Base-by-base conservation (phyloP, 2,329 filamentous ascomycete species). In the Colletotrichum musae region DNA sequence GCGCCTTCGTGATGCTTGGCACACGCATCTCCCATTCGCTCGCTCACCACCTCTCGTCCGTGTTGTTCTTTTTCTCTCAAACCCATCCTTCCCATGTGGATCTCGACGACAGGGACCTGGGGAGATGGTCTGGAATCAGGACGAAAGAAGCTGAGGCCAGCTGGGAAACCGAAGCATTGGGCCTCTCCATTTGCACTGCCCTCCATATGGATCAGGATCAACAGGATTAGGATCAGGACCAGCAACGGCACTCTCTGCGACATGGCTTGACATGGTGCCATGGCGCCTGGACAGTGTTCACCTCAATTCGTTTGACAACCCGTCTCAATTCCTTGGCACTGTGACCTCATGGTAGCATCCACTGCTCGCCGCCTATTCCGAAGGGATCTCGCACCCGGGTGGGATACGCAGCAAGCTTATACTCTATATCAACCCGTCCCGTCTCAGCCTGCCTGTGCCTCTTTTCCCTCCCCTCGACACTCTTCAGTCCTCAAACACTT, bases 301-400 rank as follows among this genome's bases (percentile, higher is more conserved):
- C 57, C 57, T 67, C 52, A 41, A 39, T 61, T 58, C 52, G 67
- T 61, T 58, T 70, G 67, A 70, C 62, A 67, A 67, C n/a, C 51
- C 16, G 67, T 67, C 62, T 70, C 67, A 61, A 67, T 67, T 66
- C 62, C 67, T 70, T 67, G 67, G 67, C 67, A 61, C 51, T 58
- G 56, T 61, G 62, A 67, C 51, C 45, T 61, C 56, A 61, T 51
- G 32, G 51, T 57, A 28, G 51, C 26, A 70, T 16, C 26, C 52
- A 57, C 32, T 28, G 43, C 67, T 60, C 47, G 62, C 63, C 48
- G 36, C 45, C 24, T 24, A 32, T 66, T 39, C 67, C 62, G 51
- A 41, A 60, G 39, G 56, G 43, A 57, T 52, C 62, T 65, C 28
- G 50, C 32, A 67, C 57, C 56, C 24, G 61, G 51, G 28, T 51